Base-by-base conservation (phyloP, 2,329 filamentous ascomycete genomes). In the Exophiala lecanii-corni region DNA sequence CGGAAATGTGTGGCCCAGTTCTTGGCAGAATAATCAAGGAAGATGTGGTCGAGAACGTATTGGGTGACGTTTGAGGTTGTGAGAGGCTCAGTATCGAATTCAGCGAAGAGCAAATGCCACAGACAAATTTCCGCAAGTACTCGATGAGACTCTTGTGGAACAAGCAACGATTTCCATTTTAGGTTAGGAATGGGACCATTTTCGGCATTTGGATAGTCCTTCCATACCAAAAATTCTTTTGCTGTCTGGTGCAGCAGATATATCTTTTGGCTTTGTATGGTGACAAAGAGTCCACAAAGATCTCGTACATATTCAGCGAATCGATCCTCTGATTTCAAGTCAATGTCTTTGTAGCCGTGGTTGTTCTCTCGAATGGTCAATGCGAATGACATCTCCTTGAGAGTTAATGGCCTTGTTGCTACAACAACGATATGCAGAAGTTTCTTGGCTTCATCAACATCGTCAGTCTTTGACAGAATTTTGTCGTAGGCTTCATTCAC, bases 191-290 rank as follows among this genome's bases (percentile, higher is more conserved):
- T n/a, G n/a, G n/a, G n/a, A n/a, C n/a, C n/a, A n/a, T n/a, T n/a
- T n/a, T n/a, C n/a, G n/a, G n/a, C n/a, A n/a, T n/a, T n/a, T n/a
- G n/a, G n/a, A n/a, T n/a, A n/a, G n/a, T n/a, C n/a, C n/a, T n/a
- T n/a, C n/a, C n/a, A n/a, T n/a, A n/a, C n/a, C n/a, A 69, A 42
- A 45, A 67, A 68, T 32, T 67, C 64, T 41, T 56, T 65, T 0
- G 63, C 66, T 1, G 65, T 69, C 46, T 69, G 63, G 26, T 69
- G 66, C 25, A 69, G 50, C 2, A 69, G 52, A 47, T 64, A 68
- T 4, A 69, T 50, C 39, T 45, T 57, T 4, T 39, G 46, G 26
- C 64, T 52, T 1, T 59, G 45, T 10, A 69, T 50, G 16, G 42
- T 55, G 2, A 69, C 49, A 36, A 69, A 66, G 4, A 67, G 57